Evolutionary conservation across 2,329 filamentous ascomycete genomes (phyloP).

Genomic region (Fusarium incarnatum): DNA sequence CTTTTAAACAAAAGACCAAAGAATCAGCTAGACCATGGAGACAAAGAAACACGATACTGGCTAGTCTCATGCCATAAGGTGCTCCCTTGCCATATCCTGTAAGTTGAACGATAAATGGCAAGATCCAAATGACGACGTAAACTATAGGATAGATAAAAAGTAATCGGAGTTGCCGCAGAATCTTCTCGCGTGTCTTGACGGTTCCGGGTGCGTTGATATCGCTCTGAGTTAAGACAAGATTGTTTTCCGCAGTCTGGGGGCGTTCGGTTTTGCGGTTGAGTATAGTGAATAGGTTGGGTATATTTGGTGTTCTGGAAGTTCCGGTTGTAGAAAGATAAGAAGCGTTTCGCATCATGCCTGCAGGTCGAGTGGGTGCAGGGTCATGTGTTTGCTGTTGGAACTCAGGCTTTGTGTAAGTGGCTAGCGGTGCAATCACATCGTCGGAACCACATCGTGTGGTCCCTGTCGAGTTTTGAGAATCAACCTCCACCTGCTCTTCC

Average conservation of each 20-base stretch:
- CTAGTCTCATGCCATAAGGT: slow-evolving; percentile 67
- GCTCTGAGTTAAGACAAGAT: slow-evolving; percentile 23
- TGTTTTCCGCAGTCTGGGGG: slow-evolving; percentile 29
- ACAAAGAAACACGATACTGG: slow-evolving; percentile 68
- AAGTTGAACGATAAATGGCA: slow-evolving; percentile 75
- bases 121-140: slow-evolving; percentile 78
- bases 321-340: slow-evolving; percentile 1
- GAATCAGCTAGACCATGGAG: slow-evolving; percentile 77
- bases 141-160: slow-evolving; percentile 81
- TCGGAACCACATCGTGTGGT: slow-evolving; percentile 27
- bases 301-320: slow-evolving; percentile 36
- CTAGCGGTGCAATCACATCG: slow-evolving; percentile 7
- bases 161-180: slow-evolving; percentile 75
- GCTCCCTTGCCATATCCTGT: slow-evolving; percentile 54
- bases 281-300: slow-evolving; percentile 45
- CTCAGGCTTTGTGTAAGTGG: slow-evolving; percentile 10
- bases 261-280: slow-evolving; percentile 35
- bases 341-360: slow-evolving; percentile 14
- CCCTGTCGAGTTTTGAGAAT: slow-evolving; percentile 18
- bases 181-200: slow-evolving; percentile 62
- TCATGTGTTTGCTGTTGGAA: neutral
- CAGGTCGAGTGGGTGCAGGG: slow-evolving; percentile 4
- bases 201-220: slow-evolving; percentile 47
- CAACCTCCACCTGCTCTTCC: slow-evolving; percentile 19
- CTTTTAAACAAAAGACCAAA: slow-evolving; percentile 74